Evolutionary conservation across 176 grass and related monocot genomes (phyloP).

Genomic region (Ensete ventricosum): DNA sequence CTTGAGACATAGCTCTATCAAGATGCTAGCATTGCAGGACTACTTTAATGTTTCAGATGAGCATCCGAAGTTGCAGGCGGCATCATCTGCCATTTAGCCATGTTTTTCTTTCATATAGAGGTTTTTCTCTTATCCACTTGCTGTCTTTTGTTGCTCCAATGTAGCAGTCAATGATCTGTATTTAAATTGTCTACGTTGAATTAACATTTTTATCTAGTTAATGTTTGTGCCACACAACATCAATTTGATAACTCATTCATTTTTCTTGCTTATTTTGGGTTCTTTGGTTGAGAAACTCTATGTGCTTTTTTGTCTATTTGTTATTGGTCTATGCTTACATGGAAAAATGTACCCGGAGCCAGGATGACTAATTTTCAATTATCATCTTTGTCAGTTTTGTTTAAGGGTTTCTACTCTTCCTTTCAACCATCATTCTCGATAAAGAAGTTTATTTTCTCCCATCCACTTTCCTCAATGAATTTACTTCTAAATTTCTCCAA

Average conservation of each 20-base stretch:
- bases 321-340: too few species aligned
- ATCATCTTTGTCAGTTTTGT: not conserved
- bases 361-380: too few species aligned
- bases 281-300: too few species aligned
- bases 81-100: conserved; percentile 36
- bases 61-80: conserved; percentile 43
- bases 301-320: too few species aligned
- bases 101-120: conserved; percentile 7
- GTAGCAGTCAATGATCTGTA: not conserved
- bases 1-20: conserved; percentile 63
- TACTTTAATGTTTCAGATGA: conserved; percentile 53
- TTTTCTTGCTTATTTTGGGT: not conserved
- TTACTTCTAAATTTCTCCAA: too few species aligned
- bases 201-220: not conserved
- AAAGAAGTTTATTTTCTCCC: too few species aligned
- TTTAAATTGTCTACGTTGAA: not conserved
- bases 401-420: too few species aligned
- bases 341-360: not conserved
- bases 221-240: not conserved
- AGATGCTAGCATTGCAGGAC: conserved; percentile 83
- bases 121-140: conserved; percentile 4
- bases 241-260: not conserved
- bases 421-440: too few species aligned
- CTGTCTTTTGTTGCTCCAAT: not conserved
- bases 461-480: too few species aligned